Base-by-base conservation (phyloP, 352 stramenopile species). In the Blastocystis sp. region DNA sequence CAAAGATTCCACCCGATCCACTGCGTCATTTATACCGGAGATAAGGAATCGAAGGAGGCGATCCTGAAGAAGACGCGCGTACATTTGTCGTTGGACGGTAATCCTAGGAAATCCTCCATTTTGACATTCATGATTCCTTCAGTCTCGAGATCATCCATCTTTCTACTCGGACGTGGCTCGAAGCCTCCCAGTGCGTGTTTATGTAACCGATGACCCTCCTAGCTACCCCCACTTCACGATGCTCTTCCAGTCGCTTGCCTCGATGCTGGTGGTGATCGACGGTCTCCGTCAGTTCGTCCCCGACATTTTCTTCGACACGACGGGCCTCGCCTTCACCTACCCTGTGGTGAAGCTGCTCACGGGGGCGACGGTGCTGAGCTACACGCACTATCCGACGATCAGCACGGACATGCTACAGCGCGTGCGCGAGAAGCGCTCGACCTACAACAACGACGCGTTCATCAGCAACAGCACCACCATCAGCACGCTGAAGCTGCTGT, bases 341-440 rank as follows among this genome's bases (percentile, higher is more conserved):
- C 88, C 96, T 2, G 88, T 98, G 1, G 95, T 94, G 0, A 92
- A 90, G 81, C 56, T 93, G 3, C 86, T 96, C 4, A 91, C 91
- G 65, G 91, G 92, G 0, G 96, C 91, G 67, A 91, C 86, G 0
- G 91, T 98, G 42, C 90, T 93, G 1, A 91, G 94, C 57, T 99
- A 99, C 91, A 94, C 97, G 34, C 96, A 99, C 90, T 99, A 99
- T 90, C 96, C 96, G 7, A 99, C 97, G 77, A 98, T 99, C 87
- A 97, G 92, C 63, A 97, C 93, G 42, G 95, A 99, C 87, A 99
- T 99, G 96, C 93, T 98, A 44, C 84, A 88, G 44, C 90, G 94
- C 46, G 94, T 99, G 4, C 92, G 92, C 85, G 90, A 97, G 73
- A 92, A 93, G 46, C 87, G 91, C 46, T 88, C 93, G 3, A 90